Conservation (phyloP, 805 yeast genomes). For the Candida silvicultrix region DNA sequence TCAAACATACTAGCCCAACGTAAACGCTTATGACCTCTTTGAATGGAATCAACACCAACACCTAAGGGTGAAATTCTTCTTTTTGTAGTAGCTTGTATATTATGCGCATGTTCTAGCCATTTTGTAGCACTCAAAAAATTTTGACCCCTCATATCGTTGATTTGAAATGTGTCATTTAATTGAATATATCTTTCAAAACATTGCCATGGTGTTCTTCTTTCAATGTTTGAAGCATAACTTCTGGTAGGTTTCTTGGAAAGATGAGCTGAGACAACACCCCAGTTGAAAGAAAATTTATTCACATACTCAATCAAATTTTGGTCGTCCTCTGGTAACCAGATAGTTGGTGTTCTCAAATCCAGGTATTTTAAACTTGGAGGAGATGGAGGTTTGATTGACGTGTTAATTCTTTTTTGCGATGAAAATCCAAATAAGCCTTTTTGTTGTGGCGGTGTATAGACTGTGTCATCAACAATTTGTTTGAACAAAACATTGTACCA, state of each 20-base stretch:
- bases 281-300: constrained; percentile 82
- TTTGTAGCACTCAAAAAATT: constrained; percentile 78
- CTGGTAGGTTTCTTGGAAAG: constrained; percentile 60
- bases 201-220: constrained; percentile 97
- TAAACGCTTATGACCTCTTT: constrained; percentile 83
- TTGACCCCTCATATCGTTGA: constrained; percentile 81
- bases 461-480: constrained; percentile 37
- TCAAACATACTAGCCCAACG: constrained; percentile 98
- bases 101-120: constrained; percentile 90
- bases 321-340: constrained; percentile 96
- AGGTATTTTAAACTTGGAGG: constrained; percentile 84
- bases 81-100: constrained; percentile 81
- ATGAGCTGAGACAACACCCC: constrained; percentile 87
- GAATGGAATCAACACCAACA: constrained; percentile 88
- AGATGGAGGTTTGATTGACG: constrained; percentile 71
- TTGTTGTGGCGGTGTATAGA: constrained; percentile 34
- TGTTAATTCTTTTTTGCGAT: constrained; percentile 47
- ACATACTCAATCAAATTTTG: constrained; percentile 71
- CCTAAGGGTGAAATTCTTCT: constrained; percentile 89
- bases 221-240: constrained; percentile 79
- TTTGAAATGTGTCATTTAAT: constrained; percentile 80
- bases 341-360: constrained; percentile 82
- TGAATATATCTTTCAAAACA: constrained; percentile 96
- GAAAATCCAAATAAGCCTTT: constrained; percentile 46
- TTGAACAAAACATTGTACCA: constrained; percentile 56